Conservation (phyloP, 352 stramenopile genomes). For the Phytophthora pini region DNA sequence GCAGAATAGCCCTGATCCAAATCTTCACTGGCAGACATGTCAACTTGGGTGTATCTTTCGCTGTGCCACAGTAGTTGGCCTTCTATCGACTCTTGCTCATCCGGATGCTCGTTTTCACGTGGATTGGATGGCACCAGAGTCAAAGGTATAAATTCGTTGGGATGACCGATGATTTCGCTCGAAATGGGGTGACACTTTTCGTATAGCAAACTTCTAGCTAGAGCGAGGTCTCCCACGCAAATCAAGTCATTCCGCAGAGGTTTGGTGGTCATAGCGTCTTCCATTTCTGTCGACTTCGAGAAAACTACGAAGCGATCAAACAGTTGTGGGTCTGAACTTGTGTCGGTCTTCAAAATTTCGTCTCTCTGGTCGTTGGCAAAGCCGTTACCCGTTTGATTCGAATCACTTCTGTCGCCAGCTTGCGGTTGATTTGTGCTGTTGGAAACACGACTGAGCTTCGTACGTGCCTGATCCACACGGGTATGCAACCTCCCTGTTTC, state of each 20-base stretch:
- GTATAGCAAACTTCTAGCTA: conserved; percentile 21
- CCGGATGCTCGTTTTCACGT: neutral
- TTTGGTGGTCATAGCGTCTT: neutral
- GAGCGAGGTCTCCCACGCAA: conserved; percentile 24
- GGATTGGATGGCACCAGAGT: neutral
- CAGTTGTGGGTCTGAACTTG: neutral
- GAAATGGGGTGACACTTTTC: neutral
- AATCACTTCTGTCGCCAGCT: neutral
- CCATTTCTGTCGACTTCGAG: neutral
- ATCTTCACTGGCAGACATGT: neutral
- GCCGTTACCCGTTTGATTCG: neutral
- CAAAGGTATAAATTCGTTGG: conserved; percentile 18
- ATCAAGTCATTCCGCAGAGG: conserved; percentile 34
- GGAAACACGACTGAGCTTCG: neutral
- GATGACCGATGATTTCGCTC: neutral
- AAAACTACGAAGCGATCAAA: conserved; percentile 24
- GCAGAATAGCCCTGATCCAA: neutral
- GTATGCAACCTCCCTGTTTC: neutral
- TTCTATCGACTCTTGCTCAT: neutral
- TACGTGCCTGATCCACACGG: neutral
- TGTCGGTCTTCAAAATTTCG: neutral
- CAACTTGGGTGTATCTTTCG: neutral
- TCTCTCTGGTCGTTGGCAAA: neutral
- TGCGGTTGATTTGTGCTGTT: neutral
- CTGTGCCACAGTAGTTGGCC: neutral